Evolutionary conservation across 2,329 filamentous ascomycete species (phyloP).

Genomic region (Ascochyta lentis): DNA sequence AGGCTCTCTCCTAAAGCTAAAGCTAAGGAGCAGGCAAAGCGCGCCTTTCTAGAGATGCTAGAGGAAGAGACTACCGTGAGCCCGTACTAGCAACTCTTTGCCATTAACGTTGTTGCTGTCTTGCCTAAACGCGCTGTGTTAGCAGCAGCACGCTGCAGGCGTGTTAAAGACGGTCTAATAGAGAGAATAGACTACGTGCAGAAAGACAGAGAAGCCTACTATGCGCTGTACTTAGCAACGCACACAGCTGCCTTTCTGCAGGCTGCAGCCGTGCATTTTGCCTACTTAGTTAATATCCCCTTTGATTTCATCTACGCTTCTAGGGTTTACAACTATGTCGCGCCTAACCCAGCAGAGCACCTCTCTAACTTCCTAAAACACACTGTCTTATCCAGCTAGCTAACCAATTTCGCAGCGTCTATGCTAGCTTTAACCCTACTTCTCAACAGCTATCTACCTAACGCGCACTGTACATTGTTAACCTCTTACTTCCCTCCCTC

Average conservation of each 20-base stretch:
- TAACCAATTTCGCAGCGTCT: conserved; percentile 31
- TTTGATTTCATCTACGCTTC: background rate
- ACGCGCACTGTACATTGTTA: background rate
- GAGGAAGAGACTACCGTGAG: conserved; percentile 29
- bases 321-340: background rate
- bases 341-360: background rate
- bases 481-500: background rate
- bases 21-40: conserved; percentile 25
- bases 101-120: conserved; percentile 31
- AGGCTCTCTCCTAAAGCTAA: conserved; percentile 16
- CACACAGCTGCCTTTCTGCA: background rate
- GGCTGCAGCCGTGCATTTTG: background rate
- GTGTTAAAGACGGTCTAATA: background rate
- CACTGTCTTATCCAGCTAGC: conserved; percentile 18
- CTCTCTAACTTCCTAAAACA: conserved; percentile 25
- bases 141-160: background rate
- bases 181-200: background rate
- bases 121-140: conserved; percentile 15
- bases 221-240: background rate
- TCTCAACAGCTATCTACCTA: conserved; percentile 32
- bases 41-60: conserved; percentile 31
- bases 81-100: conserved; percentile 21
- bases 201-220: background rate
- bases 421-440: conserved; percentile 32
- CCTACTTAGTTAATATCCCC: background rate